phyloP scores from a whole-genome alignment of 2,329 filamentous ascomycete species.

The Calonectria ilicicola region DNA sequence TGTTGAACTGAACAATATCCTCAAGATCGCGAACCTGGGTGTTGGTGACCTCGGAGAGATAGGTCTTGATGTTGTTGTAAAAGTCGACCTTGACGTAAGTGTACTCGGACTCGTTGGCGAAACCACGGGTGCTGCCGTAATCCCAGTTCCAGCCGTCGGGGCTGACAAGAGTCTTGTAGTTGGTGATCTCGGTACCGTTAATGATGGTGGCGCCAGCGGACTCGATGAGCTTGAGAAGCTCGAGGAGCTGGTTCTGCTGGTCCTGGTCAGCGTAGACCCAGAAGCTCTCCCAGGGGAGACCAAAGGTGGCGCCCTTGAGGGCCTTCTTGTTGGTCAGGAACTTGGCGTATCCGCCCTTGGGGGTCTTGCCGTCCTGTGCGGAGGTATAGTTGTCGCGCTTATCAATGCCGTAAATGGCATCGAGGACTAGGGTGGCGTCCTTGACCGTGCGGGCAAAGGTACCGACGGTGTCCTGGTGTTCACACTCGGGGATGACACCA shows the following conservation, averaged over 20 bases:
- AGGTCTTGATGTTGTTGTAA: slow-evolving; percentile 71
- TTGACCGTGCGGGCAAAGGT: slow-evolving; percentile 74
- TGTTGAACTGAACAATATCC: slow-evolving; percentile 75
- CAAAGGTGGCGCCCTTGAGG: slow-evolving; percentile 73
- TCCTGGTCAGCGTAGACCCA: slow-evolving; percentile 71
- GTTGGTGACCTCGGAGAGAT: slow-evolving; percentile 73
- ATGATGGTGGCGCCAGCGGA: slow-evolving; percentile 74
- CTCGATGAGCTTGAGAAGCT: slow-evolving; percentile 63
- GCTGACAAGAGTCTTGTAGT: slow-evolving; percentile 71
- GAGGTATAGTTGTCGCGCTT: slow-evolving; percentile 73
- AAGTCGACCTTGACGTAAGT: slow-evolving; percentile 79
- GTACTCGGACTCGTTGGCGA: slow-evolving; percentile 79
- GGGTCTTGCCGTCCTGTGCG: slow-evolving; percentile 66
- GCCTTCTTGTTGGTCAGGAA: slow-evolving; percentile 65
- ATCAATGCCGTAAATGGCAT: slow-evolving; percentile 77
- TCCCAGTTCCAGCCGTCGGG: slow-evolving; percentile 82
- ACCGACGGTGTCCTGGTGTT: slow-evolving; percentile 78
- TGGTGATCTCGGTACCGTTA: slow-evolving; percentile 76
- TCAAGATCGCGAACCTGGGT: slow-evolving; percentile 69
- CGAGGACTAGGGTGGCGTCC: slow-evolving; percentile 75
- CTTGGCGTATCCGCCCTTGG: slow-evolving; percentile 66
- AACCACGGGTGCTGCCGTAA: slow-evolving; percentile 71
- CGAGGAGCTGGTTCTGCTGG: slow-evolving; percentile 65
- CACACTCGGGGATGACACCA: slow-evolving; percentile 73
- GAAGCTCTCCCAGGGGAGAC: slow-evolving; percentile 78